These are phyloP conservation scores for Mariannaea elegans DNA, from an alignment of 2,329 filamentous ascomycete genomes.

Conservation along the genomic window DNA sequence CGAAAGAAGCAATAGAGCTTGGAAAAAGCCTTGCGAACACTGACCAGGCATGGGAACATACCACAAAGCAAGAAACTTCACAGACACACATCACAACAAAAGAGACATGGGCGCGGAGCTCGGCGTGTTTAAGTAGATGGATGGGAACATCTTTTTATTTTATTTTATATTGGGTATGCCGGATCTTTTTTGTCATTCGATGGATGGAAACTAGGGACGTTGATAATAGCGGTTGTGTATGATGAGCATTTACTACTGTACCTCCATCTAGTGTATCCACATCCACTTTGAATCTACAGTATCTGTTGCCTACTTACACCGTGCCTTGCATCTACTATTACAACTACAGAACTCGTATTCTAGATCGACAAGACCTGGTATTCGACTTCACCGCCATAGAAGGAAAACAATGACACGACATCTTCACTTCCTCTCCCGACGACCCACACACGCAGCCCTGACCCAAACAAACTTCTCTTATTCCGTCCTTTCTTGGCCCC, in stretches of 20 bases:
- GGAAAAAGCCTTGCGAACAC: conserved; percentile 5
- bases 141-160: neutral
- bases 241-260: neutral
- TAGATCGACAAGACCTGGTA: too few relatives aligned
- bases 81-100: neutral
- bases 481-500: too few relatives aligned
- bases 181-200: neutral
- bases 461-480: too few relatives aligned
- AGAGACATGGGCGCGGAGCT: neutral
- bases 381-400: too few relatives aligned
- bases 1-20: neutral
- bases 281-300: too few relatives aligned
- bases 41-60: neutral
- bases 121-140: neutral
- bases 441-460: too few relatives aligned
- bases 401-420: neutral
- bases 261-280: too few relatives aligned
- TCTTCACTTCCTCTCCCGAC: too few relatives aligned
- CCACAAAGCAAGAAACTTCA: neutral
- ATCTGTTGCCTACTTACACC: too few relatives aligned
- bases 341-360: neutral
- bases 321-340: too few relatives aligned
- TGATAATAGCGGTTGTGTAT: conserved; percentile 7
- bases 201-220: neutral
- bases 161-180: too few relatives aligned